phyloP scores from a whole-genome alignment of 73 alveolate genomes.

The Tetrahymena elliotti region DNA sequence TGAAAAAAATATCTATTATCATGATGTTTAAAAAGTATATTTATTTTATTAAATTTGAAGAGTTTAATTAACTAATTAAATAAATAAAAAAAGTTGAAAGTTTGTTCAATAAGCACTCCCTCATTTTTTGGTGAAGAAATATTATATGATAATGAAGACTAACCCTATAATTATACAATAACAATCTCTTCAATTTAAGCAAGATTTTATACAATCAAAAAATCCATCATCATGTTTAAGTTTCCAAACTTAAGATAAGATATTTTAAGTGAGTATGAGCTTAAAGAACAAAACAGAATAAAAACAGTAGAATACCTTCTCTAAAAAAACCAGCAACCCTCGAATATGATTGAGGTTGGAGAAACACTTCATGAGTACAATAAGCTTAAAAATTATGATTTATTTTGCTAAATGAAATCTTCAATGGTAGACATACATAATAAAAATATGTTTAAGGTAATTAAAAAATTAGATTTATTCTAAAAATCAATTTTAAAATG shows the following conservation, averaged over 20 bases:
- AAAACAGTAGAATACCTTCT: not conserved
- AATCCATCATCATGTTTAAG: not conserved
- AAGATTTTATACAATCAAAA: not conserved
- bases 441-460: not conserved
- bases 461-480: not conserved
- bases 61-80: too few species aligned
- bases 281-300: not conserved
- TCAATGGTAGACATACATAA: not conserved
- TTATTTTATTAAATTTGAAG: not conserved
- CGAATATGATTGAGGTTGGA: not conserved
- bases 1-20: not conserved
- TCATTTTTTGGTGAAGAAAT: not conserved
- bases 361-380: not conserved
- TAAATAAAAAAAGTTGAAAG: not conserved
- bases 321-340: not conserved
- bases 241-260: not conserved
- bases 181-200: not conserved
- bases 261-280: not conserved
- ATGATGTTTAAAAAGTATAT: not conserved
- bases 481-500: not conserved
- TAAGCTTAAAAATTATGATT: not conserved
- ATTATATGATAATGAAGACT: not conserved
- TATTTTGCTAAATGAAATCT: not conserved
- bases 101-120: not conserved
- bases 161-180: not conserved